phyloP scores from a whole-genome alignment of 1,284 basidiomycete species.

The Puccinia triticina region DNA sequence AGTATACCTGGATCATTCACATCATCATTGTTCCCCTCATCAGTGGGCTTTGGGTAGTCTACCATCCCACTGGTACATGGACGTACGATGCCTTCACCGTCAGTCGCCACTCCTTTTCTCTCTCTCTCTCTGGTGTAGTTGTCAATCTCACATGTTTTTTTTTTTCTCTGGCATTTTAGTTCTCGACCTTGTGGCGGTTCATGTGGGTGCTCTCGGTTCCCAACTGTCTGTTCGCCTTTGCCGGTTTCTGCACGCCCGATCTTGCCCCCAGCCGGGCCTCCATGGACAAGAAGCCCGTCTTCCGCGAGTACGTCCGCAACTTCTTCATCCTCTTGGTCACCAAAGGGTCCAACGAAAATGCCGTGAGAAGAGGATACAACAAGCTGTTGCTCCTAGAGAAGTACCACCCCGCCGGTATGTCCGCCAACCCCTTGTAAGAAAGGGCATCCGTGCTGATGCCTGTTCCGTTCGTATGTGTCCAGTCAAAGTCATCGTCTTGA shows the following conservation, averaged over 20 bases:
- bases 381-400: slow-evolving; percentile 62
- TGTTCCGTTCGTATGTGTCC: neutral
- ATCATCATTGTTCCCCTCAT: slow-evolving; percentile 60
- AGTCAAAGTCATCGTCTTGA: slow-evolving; percentile 61
- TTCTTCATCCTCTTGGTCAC: slow-evolving; percentile 62
- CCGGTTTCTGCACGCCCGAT: slow-evolving; percentile 59
- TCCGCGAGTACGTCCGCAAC: slow-evolving; percentile 61
- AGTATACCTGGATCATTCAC: slow-evolving; percentile 60
- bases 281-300: slow-evolving; percentile 60
- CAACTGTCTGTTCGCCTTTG: slow-evolving; percentile 61
- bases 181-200: slow-evolving; percentile 61
- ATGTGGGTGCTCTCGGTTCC: slow-evolving; percentile 61
- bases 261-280: slow-evolving; percentile 60
- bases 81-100: slow-evolving; percentile 50
- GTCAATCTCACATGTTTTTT: neutral
- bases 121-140: no score
- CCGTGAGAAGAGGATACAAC: slow-evolving; percentile 61
- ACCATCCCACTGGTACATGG: slow-evolving; percentile 58
- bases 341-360: slow-evolving; percentile 61
- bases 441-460: neutral
- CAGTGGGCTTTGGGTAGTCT: slow-evolving; percentile 60
- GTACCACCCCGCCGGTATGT: slow-evolving; percentile 60
- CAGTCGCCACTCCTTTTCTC: neutral
- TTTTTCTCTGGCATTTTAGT: slow-evolving; percentile 52
- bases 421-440: no score